Percentiles rank a stretch among this genome's conserved stretches.
These are phyloP conservation scores for Penstemon newberryi DNA, from an alignment of 257 asterid species.

Conservation along the genomic window DNA sequence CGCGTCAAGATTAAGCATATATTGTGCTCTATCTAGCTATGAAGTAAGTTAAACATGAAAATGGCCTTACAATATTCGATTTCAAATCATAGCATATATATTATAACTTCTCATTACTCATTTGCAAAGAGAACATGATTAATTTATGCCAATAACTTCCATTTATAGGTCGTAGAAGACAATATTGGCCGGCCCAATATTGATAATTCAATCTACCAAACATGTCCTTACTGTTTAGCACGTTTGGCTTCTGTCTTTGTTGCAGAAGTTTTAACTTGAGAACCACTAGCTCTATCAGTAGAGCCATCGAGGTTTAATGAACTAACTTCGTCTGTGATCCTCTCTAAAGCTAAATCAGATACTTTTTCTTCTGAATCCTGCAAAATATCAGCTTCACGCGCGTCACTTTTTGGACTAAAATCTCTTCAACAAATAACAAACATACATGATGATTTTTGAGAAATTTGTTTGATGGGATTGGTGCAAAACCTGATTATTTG, in stretches of 20 bases:
- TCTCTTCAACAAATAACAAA: neutral
- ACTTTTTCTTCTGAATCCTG: conserved; percentile 40
- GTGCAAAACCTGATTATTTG: neutral
- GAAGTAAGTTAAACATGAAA: too few relatives aligned
- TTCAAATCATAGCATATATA: too few relatives aligned
- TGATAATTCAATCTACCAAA: too few relatives aligned
- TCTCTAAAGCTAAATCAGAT: conserved; percentile 35
- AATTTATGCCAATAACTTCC: too few relatives aligned
- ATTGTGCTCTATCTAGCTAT: too few relatives aligned
- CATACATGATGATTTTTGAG: neutral
- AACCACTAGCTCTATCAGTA: conserved; percentile 34
- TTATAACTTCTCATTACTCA: too few relatives aligned
- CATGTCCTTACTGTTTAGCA: conserved; percentile 60
- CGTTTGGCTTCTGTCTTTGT: conserved; percentile 63
- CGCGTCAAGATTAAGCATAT: conserved; percentile 1
- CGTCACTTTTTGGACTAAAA: neutral
- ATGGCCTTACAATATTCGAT: too few relatives aligned
- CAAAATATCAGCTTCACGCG: neutral
- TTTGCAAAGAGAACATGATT: too few relatives aligned
- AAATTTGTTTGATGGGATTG: conserved; percentile 29
- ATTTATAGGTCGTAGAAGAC: too few relatives aligned
- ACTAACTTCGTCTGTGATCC: conserved; percentile 35
- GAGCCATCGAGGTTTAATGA: conserved; percentile 39
- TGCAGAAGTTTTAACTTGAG: conserved; percentile 48
- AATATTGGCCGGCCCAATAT: too few relatives aligned